Percentiles rank a stretch among this genome's conserved stretches.
Conservation (phyloP, 2,329 filamentous ascomycete species). For the Diaporthe sp. region DNA sequence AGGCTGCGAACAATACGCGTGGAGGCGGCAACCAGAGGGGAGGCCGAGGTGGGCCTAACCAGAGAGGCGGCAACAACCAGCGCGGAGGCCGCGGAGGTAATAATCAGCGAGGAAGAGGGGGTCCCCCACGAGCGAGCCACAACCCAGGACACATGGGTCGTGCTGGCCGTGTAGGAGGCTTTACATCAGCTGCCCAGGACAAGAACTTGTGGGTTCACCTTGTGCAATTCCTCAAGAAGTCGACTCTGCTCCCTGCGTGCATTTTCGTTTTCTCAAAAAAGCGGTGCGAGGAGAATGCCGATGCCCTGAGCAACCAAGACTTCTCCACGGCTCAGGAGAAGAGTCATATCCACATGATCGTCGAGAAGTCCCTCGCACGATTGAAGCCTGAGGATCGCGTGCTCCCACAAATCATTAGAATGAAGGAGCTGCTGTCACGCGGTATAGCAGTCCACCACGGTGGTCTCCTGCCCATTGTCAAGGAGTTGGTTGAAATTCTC, state of each 20-base stretch:
- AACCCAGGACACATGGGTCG: conserved; percentile 89
- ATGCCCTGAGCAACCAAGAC: conserved; percentile 94
- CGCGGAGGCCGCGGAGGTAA: conserved; percentile 64
- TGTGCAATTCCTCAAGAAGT: conserved; percentile 90
- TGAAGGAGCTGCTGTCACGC: conserved; percentile 86
- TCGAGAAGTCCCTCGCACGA: conserved; percentile 93
- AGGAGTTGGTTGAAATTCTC: conserved; percentile 96
- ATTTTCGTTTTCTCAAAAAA: conserved; percentile 99
- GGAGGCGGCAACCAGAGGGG: conserved; percentile 66
- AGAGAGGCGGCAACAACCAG: conserved; percentile 63
- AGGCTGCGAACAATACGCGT: conserved; percentile 55
- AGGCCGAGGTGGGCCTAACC: conserved; percentile 62
- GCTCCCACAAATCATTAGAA: conserved; percentile 91
- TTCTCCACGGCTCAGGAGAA: conserved; percentile 95
- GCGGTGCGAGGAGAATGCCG: conserved; percentile 95
- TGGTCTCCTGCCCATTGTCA: conserved; percentile 94
- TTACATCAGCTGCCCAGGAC: conserved; percentile 92
- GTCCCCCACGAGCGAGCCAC: conserved; percentile 72
- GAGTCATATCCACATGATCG: conserved; percentile 97
- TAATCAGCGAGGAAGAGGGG: conserved; percentile 69
- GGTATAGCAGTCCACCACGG: conserved; percentile 98
- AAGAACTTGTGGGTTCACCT: conserved; percentile 97
- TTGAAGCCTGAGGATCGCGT: conserved; percentile 90
- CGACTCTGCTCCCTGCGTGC: conserved; percentile 89
- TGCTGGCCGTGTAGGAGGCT: conserved; percentile 85